Evolutionary conservation across 208 protist genomes (phyloP), one percentile per base, ranked within the genome.

Genomic region (Leishmania lainsoni): DNA sequence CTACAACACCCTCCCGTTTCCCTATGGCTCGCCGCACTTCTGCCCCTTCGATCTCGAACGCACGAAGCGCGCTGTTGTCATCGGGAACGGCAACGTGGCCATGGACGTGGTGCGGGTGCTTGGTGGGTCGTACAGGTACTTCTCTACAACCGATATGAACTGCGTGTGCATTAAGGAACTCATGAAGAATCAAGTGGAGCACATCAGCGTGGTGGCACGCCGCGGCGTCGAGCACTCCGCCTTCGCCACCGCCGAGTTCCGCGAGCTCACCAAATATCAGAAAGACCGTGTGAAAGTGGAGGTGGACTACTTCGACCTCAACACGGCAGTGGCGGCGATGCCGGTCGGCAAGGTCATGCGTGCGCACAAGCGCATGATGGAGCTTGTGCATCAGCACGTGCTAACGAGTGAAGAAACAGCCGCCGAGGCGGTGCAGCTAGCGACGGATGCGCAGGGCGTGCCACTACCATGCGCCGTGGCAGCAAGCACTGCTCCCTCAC

Each of bases 71-170:
- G 94, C 80, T 14, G 85, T 90, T 0, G 87, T 99, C 58, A 90
- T 98, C 77, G 97, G 96, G 42, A 97, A 99, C 81, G 98, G 98
- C 65, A 99, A 99, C 86, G 98, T 99, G 22, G 97, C 98, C 8
- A 83, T 99, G 59, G 98, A 99, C 84, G 92, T 94, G 66, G 97
- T 91, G 20, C 96, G 98, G 17, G 93, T 99, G 32, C 86, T 99
- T 4, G 81, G 86, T 48, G 86, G 85, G 6, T 82, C 83, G 10
- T 91, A 92, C 61, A 92, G 95, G 71, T 89, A 95, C 61, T 96
- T 99, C 73, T 85, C 75, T 48, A 26, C 81, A 6, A 99, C 97
- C 6, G 98, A 99, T 84, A 98, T 99, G 83, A 94, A 97, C 81
- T 85, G 83, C 65, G 83, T 87, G 5, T 97, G 97, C 32, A 16